These are phyloP conservation scores for Candida montana DNA, from an alignment of 805 yeast species.

Conservation along the genomic window DNA sequence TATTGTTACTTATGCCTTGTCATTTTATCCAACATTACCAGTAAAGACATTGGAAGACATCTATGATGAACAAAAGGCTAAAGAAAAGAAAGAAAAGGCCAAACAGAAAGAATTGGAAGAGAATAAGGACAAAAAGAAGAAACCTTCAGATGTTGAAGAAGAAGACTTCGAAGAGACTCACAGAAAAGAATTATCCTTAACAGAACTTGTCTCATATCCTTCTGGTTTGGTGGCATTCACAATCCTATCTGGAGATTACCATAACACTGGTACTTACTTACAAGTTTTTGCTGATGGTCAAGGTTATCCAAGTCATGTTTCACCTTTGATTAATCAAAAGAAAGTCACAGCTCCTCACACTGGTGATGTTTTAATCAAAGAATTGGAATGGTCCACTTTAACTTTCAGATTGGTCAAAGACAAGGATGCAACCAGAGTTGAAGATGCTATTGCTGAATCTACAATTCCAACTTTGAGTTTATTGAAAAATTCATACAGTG, in stretches of 20 bases:
- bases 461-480: conserved; percentile 63
- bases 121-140: conserved; percentile 30
- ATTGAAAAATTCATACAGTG: conserved; percentile 57
- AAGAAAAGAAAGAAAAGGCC: conserved; percentile 23
- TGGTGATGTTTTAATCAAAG: conserved; percentile 73
- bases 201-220: conserved; percentile 50
- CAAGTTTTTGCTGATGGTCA: conserved; percentile 75
- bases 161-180: conserved; percentile 29
- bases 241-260: conserved; percentile 51
- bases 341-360: conserved; percentile 39
- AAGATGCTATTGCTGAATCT: conserved; percentile 55
- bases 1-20: conserved; percentile 58
- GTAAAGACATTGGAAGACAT: conserved; percentile 74
- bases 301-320: conserved; percentile 57
- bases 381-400: conserved; percentile 67
- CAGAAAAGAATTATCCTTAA: conserved; percentile 49
- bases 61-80: conserved; percentile 45
- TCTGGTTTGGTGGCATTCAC: conserved; percentile 77
- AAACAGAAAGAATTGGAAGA: conserved; percentile 30
- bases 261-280: conserved; percentile 54
- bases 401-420: conserved; percentile 59
- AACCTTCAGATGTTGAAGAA: conserved; percentile 33
- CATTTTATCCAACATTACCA: conserved; percentile 81
- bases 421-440: conserved; percentile 46
- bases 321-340: conserved; percentile 41